Evolutionary conservation across 169 alveolate species (phyloP).

Genomic region (Perkinsus olseni): DNA sequence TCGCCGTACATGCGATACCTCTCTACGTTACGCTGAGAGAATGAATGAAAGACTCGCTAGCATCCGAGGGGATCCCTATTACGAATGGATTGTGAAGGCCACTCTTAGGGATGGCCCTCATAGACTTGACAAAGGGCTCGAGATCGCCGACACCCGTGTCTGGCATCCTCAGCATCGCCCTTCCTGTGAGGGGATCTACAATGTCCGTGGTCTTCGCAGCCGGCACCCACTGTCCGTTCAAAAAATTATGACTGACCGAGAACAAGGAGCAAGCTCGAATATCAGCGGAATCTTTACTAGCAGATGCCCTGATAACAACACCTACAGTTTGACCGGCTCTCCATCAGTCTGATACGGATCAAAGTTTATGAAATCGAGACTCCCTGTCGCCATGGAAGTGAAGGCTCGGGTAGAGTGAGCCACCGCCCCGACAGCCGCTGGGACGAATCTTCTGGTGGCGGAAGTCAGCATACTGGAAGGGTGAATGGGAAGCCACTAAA

Average conservation of each 20-base stretch:
- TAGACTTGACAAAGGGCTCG: conserved; percentile 23
- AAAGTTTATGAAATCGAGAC: not conserved
- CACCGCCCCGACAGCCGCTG: not conserved
- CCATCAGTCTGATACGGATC: not conserved
- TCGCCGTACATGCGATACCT: conserved; percentile 52
- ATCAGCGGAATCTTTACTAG: too few relatives aligned
- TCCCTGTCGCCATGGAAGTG: not conserved
- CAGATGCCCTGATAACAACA: not conserved
- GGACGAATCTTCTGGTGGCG: not conserved
- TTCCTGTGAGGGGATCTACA: conserved; percentile 54
- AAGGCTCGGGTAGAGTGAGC: not conserved
- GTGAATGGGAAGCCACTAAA: not conserved
- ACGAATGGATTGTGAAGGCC: conserved; percentile 75
- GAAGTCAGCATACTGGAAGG: not conserved
- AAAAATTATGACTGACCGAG: conserved; percentile 32
- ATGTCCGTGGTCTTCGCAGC: conserved; percentile 24
- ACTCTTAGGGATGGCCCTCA: conserved; percentile 37
- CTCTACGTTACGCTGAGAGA: not conserved
- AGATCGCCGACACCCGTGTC: conserved; percentile 40
- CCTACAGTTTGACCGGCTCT: not conserved
- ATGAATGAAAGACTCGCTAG: not conserved
- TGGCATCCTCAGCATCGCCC: conserved; percentile 30
- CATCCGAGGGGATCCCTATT: too few relatives aligned
- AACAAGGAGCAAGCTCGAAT: not conserved
- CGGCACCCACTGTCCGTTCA: conserved; percentile 45